Evolutionary conservation across 2,329 filamentous ascomycete genomes (phyloP), one percentile per base, ranked within the genome.

Genomic region (Pseudogymnoascus sp.): DNA sequence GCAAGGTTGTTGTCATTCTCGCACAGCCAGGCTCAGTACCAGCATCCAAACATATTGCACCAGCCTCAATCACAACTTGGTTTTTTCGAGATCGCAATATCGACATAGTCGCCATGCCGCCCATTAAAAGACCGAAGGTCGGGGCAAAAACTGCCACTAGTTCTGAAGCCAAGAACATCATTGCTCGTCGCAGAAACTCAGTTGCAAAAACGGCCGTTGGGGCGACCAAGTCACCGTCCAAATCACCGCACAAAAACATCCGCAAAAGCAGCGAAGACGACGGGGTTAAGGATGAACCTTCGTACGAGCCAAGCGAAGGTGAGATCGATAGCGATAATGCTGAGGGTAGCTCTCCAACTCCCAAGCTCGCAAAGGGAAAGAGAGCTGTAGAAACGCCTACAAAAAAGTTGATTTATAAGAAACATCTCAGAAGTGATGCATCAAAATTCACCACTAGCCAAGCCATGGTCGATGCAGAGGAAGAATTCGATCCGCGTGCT

Each of bases 401-500:
- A 2, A 61, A 67, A 20, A 61, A 34, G 1, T 4, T 63, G 32
- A 57, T 65, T 6, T 59, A 38, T 20, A 38, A 30, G 47, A 9
- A 63, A 54, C 32, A 28, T 6, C 16, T 57, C 37, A 6, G 18
- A 12, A n/a, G 57, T 38, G 61, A 62, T 7, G 58, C 43, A 9
- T 41, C 60, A 11, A 57, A 35, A 20, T 34, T 34, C 12, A 57
- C 30, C 2, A 62, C 63, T 14, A 59, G 62, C 8, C 63, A 63
- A 4, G 66, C 66, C 28, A 65, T 64, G 50, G 22, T 54, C 54
- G 65, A 67, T 16, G 61, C 60, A 14, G 61, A 63, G 28, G 57
- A 58, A 32, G 62, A 62, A 25, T 41, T 63, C 32, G 34, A 57
- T 18, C 61, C 62, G 9, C 58, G 60, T 8, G 62, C 62, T 7